These are phyloP conservation scores for Gossypium bickii DNA, from an alignment of 345 rosid genomes.

Conservation along the genomic window DNA sequence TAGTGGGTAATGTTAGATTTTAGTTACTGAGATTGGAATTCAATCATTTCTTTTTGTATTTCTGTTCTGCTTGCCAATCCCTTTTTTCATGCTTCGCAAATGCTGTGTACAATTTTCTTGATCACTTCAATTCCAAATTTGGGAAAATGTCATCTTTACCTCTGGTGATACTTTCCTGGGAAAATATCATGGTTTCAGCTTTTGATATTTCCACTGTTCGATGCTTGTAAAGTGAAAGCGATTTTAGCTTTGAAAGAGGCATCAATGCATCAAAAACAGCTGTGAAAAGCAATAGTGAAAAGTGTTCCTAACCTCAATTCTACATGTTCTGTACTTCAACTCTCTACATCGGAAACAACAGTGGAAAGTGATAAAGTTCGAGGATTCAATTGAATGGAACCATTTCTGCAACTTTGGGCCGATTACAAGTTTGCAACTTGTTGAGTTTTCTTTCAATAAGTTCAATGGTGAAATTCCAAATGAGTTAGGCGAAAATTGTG, in stretches of 20 bases:
- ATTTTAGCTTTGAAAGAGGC: no score
- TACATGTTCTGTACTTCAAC: conserved; percentile 24
- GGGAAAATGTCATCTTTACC: background rate
- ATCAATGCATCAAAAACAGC: no score
- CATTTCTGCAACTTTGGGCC: conserved; percentile 7
- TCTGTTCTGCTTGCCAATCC: background rate
- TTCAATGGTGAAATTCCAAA: conserved; percentile 26
- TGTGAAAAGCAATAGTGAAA: no score
- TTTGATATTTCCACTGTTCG: background rate
- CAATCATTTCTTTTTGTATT: background rate
- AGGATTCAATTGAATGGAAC: conserved; percentile 7
- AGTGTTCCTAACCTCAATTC: background rate
- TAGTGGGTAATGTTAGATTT: background rate
- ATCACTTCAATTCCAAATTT: background rate
- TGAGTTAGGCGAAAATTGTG: background rate
- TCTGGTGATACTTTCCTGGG: background rate
- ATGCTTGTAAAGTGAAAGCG: no score
- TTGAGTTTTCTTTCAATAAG: conserved; percentile 33
- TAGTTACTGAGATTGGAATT: background rate
- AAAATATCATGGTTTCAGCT: background rate
- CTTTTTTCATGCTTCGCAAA: background rate
- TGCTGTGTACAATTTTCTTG: background rate
- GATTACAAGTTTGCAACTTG: conserved; percentile 22
- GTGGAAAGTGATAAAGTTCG: background rate
- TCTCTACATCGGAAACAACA: background rate